Evolutionary conservation across 495 filamentous ascomycete genomes (phyloP), one percentile per base, ranked within the genome.

Genomic region (Trichocladium uniseriatum): DNA sequence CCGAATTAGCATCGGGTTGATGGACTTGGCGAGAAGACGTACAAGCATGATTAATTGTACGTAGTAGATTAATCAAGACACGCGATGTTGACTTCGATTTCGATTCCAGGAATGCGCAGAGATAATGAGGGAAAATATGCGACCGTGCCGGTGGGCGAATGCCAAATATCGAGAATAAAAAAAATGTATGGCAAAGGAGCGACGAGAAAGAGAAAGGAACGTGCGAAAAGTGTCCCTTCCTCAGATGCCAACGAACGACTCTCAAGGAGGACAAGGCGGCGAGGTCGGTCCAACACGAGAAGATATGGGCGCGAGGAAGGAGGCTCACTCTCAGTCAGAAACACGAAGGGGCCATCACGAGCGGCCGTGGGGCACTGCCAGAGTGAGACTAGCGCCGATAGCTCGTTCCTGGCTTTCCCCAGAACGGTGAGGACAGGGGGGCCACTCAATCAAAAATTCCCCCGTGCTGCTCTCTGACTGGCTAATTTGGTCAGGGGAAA

Each of bases 171-270:
- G 35, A 48, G 35, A 47, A 28, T 22, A 35, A 21, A 20, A 42
- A 35, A 43, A 15, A 6, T n/a, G n/a, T 19, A 22, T 51, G 49
- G 45, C 54, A 48, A 60, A 60, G 27, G 57, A 60, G 57, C 40
- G 57, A 60, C 57, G 15, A 57, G 57, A 57, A 57, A 3, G 28
- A 6, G n/a, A 35, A 31, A 38, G 27, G 34, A 51, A 38, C 29
- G n/a, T 22, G 15, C 16, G 38, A 27, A n/a, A 44, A 19, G 13
- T 21, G 38, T 6, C 24, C 56, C 42, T 41, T 44, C 48, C 38
- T 50, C 48, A 38, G 15, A 38, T 27, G 44, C 29, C 40, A 50
- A 43, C 20, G 48, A 32, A 20, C 6, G 40, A 48, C 13, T 1
- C 32, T 16, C 21, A 16, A 35, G 15, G 37, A 21, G 37, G 37